Evolutionary conservation across 345 rosid genomes (phyloP).

Genomic region (Anacardium occidentale): DNA sequence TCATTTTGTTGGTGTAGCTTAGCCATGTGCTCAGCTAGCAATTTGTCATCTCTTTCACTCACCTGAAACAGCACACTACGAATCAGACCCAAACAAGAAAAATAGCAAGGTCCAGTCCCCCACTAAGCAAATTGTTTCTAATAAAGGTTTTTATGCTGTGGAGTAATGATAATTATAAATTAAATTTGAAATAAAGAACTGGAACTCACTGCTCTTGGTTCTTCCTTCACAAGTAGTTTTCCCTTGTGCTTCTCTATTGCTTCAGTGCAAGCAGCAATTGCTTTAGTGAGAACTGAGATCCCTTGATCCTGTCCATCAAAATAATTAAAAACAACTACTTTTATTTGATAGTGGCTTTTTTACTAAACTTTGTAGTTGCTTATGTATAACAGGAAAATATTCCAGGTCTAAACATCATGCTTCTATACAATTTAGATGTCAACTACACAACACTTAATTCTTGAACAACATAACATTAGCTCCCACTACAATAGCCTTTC

Average conservation of each 20-base stretch:
- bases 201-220: constrained; percentile 85
- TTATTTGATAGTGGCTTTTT: background rate
- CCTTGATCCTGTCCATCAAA: constrained; percentile 81
- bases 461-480: background rate
- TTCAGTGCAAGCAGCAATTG: constrained; percentile 78
- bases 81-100: constrained; percentile 16
- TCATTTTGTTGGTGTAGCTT: constrained; percentile 74
- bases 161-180: background rate
- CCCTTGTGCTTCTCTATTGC: constrained; percentile 83
- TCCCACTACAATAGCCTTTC: background rate
- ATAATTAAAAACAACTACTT: background rate
- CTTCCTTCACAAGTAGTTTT: constrained; percentile 80
- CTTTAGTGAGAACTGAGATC: constrained; percentile 65
- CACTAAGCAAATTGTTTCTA: constrained; percentile 3
- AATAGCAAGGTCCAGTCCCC: background rate
- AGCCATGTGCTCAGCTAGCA: constrained; percentile 96
- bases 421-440: too few species aligned
- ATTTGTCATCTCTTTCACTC: constrained; percentile 96
- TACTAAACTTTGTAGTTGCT: background rate
- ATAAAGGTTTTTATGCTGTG: background rate
- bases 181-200: background rate
- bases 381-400: background rate
- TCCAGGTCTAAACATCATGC: background rate
- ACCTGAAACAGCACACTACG: constrained; percentile 47
- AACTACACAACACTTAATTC: background rate